phyloP scores from a whole-genome alignment of 148 eudicot genomes.

The Suaeda aralocaspica region DNA sequence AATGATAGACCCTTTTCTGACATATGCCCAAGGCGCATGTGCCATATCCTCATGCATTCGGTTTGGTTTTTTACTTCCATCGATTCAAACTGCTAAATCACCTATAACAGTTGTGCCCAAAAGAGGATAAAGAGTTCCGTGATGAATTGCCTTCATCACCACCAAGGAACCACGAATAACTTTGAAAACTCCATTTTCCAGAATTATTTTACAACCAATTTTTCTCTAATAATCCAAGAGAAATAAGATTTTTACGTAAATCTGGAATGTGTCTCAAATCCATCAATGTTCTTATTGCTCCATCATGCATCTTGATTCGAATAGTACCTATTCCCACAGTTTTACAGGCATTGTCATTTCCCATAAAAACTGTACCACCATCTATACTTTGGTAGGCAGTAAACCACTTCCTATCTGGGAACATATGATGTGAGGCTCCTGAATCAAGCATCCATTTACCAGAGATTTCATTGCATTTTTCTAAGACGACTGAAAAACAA shows the following conservation, averaged over 20 bases:
- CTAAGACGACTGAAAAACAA: neutral
- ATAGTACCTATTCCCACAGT: neutral
- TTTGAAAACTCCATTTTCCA: neutral
- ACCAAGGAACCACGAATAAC: neutral
- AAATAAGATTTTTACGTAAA: neutral
- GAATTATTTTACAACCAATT: no score
- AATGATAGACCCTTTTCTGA: no score
- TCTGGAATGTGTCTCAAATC: neutral
- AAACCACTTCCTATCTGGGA: constrained; percentile 2
- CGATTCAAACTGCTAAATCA: neutral
- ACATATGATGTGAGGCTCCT: constrained; percentile 2
- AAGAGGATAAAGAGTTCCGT: neutral
- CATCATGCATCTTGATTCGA: neutral
- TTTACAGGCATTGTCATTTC: neutral
- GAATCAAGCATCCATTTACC: constrained; percentile 3
- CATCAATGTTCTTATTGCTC: neutral
- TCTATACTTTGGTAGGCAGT: neutral
- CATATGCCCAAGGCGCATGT: no score
- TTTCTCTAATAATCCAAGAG: neutral
- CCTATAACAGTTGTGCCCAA: neutral
- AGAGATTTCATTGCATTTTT: neutral
- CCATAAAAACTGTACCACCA: neutral
- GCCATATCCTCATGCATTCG: no score
- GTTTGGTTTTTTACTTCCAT: neutral
- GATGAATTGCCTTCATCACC: neutral